Conservation (phyloP, 768 basidiomycete genomes). For the Phaeolepiota aurea region DNA sequence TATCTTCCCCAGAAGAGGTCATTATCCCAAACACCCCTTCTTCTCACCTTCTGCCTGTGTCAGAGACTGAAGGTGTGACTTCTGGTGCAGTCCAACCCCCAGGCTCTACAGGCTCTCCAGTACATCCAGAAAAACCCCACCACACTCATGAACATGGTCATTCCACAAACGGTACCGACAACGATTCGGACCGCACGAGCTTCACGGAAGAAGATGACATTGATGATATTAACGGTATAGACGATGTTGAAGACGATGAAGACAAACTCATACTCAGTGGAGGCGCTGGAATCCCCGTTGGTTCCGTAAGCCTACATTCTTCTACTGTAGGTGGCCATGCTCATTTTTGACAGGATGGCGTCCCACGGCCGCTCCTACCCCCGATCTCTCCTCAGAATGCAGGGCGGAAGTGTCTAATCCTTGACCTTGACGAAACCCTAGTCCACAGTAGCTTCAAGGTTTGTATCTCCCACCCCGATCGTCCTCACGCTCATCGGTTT, state of each 20-base stretch:
- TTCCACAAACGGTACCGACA: constrained; percentile 32
- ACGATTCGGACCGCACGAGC: constrained; percentile 56
- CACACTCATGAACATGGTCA: constrained; percentile 25
- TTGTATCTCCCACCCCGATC: constrained; percentile 8
- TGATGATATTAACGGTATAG: constrained; percentile 42
- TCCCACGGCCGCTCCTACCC: constrained; percentile 81
- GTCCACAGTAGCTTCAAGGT: constrained; percentile 99
- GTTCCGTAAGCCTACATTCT: constrained; percentile 56
- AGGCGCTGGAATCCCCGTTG: constrained; percentile 91
- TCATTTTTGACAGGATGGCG: constrained; percentile 57
- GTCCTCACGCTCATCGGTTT: constrained; percentile 8
- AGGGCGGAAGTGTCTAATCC: constrained; percentile 91
- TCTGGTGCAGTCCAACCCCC: constrained; percentile 92
- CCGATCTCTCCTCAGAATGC: constrained; percentile 71
- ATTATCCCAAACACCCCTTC: constrained; percentile 26
- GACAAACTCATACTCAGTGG: constrained; percentile 83
- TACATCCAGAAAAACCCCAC: constrained; percentile 24
- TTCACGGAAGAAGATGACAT: constrained; percentile 63
- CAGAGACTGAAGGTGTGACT: constrained; percentile 82
- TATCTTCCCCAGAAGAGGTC: constrained; percentile 16
- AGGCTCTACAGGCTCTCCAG: constrained; percentile 58
- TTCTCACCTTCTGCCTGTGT: constrained; percentile 34
- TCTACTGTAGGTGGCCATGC: constrained; percentile 2
- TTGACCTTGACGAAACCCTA: constrained; percentile 95
- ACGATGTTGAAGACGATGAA: constrained; percentile 80